Base-by-base conservation (phyloP, 2,329 filamentous ascomycete species). In the Trichoderma polysporum region DNA sequence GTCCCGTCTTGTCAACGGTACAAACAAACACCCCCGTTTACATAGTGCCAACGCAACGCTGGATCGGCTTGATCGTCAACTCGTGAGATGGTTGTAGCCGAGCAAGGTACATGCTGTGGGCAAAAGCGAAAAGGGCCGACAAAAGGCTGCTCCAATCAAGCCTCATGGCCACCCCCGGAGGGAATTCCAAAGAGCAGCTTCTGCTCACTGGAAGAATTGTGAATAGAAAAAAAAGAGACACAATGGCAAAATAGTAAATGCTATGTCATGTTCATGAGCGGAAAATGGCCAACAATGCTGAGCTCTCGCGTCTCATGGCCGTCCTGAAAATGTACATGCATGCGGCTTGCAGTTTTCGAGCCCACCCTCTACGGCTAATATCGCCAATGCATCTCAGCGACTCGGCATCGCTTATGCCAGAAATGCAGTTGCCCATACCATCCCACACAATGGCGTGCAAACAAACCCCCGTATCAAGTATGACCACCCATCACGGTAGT, bases 41-140 rank as follows among this genome's bases (percentile, higher is more conserved):
- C n/a, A 31, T 9, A 27, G 33, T 64, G 29, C 13, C 29, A 53
- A 22, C 27, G 15, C 13, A 47, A 27, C 25, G 33, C 59, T 45
- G 35, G 4, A 41, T 37, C 17, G n/a, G 33, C 37, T 53, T 64
- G 50, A 56, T 45, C 37, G 58, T 22, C 58, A 35, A 27, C 29
- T 37, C 33, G 54, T 22, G 37, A 27, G 2, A 33, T 35, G 31
- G 50, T 10, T 13, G 33, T 45, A 41, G n/a, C 50, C 37, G n/a
- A 56, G 9, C 60, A 64, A 41, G 37, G 50, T 54, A 33, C 62
- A 65, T 52, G n/a, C n/a, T n/a, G n/a, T n/a, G 27, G 54, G 45
- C 37, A 27, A 47, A 29, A 17, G 39, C 22, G 17, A 67, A 61
- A 67, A 61, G 65, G 65, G 57, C 65, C 65, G 65, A 67, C 37